Evolutionary conservation across 768 basidiomycete genomes (phyloP).

Genomic region (Hericium alpestre): DNA sequence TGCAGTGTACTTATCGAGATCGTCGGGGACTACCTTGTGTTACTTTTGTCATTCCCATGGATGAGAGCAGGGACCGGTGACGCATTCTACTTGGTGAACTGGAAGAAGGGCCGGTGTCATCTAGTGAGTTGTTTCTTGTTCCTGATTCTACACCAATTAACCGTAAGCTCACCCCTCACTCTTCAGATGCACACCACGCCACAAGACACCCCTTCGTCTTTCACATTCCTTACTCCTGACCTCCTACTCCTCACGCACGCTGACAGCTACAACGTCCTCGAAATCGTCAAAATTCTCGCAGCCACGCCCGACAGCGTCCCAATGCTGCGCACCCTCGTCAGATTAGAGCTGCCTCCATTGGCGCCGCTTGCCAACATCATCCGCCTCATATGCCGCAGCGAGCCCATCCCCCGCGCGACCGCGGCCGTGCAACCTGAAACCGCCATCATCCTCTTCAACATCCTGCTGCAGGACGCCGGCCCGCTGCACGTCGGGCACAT

Average conservation of each 20-base stretch:
- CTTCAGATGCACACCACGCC: not conserved
- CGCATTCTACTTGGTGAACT: constrained; percentile 15
- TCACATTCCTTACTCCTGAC: constrained; percentile 18
- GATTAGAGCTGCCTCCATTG: constrained; percentile 14
- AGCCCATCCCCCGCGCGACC: constrained; percentile 15
- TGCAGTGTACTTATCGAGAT: constrained; percentile 10
- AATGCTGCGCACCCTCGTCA: constrained; percentile 7
- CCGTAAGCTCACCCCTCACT: too few species aligned
- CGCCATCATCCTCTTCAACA: constrained; percentile 18
- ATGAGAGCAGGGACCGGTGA: constrained; percentile 3
- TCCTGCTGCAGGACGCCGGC: constrained; percentile 8
- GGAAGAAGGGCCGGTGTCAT: constrained; percentile 18
- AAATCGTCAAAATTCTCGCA: constrained; percentile 10
- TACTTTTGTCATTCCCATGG: constrained; percentile 8
- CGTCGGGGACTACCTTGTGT: constrained; percentile 9
- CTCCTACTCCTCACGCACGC: constrained; percentile 18
- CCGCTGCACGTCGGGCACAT: constrained; percentile 3
- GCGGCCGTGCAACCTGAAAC: constrained; percentile 2
- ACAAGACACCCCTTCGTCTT: constrained; percentile 15
- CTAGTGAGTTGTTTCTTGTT: constrained; percentile 11
- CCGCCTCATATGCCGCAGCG: constrained; percentile 19
- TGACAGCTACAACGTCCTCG: constrained; percentile 10
- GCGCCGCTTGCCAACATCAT: constrained; percentile 6
- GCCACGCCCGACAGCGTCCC: constrained; percentile 1
- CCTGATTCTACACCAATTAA: not conserved